Evolutionary conservation across 2,329 filamentous ascomycete genomes (phyloP).

Genomic region (Fusarium irregulare): DNA sequence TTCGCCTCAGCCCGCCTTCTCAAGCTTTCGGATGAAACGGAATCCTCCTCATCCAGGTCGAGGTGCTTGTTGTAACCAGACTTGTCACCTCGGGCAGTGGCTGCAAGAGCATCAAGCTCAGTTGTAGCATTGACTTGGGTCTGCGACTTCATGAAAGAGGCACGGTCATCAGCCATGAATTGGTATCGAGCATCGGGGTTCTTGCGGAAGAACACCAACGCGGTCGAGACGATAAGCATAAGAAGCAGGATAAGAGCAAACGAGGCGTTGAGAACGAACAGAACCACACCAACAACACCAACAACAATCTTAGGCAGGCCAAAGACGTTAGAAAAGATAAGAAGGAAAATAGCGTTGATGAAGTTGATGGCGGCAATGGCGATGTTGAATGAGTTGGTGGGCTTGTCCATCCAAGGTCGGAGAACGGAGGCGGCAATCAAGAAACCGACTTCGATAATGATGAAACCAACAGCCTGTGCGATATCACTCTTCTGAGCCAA

Average conservation of each 20-base stretch:
- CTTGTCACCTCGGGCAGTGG: slow-evolving; percentile 88
- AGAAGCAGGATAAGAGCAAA: slow-evolving; percentile 86
- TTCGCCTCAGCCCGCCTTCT: slow-evolving; percentile 51
- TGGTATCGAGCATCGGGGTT: slow-evolving; percentile 96
- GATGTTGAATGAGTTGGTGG: slow-evolving; percentile 96
- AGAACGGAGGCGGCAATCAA: slow-evolving; percentile 83
- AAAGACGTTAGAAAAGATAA: slow-evolving; percentile 90
- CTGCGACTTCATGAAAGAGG: slow-evolving; percentile 97
- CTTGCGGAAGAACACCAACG: slow-evolving; percentile 83
- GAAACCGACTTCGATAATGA: slow-evolving; percentile 83
- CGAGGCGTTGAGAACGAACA: slow-evolving; percentile 88
- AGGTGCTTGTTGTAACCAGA: slow-evolving; percentile 61
- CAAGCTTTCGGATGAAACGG: slow-evolving; percentile 54
- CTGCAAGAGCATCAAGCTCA: slow-evolving; percentile 89
- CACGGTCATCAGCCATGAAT: slow-evolving; percentile 95
- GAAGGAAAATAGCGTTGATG: slow-evolving; percentile 86
- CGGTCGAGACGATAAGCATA: slow-evolving; percentile 74
- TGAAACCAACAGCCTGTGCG: slow-evolving; percentile 82
- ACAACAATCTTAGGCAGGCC: slow-evolving; percentile 84
- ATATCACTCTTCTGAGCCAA: slow-evolving; percentile 77
- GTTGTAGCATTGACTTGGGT: slow-evolving; percentile 81
- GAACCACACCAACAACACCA: slow-evolving; percentile 87
- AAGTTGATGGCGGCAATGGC: slow-evolving; percentile 91
- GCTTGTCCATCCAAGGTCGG: slow-evolving; percentile 98
- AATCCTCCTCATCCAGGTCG: slow-evolving; percentile 57